These are phyloP conservation scores for Fusarium sp. DNA, from an alignment of 2,329 filamentous ascomycete genomes.

Conservation along the genomic window DNA sequence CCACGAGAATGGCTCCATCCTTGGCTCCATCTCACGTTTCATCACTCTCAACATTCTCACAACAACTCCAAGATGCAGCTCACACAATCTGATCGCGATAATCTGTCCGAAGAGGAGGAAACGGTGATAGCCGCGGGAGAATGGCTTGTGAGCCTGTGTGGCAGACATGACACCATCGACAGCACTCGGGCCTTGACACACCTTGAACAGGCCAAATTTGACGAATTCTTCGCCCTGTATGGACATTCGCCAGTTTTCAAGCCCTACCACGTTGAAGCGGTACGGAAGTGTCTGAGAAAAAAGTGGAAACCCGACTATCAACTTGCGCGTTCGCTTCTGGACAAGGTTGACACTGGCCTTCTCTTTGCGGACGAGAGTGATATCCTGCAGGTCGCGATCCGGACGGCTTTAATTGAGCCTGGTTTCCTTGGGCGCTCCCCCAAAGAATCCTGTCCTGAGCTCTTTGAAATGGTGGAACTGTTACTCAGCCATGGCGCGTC, in stretches of 20 bases:
- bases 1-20: neutral
- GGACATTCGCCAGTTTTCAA: neutral
- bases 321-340: neutral
- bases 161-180: neutral
- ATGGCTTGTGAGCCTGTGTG: constrained; percentile 20
- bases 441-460: constrained; percentile 13
- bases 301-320: neutral
- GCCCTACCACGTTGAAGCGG: constrained; percentile 1
- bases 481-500: constrained; percentile 11
- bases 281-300: neutral
- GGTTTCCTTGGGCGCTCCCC: neutral
- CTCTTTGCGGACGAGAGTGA: constrained; percentile 6
- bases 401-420: neutral
- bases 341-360: neutral
- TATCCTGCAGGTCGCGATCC: constrained; percentile 13
- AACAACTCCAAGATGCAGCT: neutral
- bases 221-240: constrained; percentile 18
- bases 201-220: constrained; percentile 14
- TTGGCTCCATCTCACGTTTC: neutral
- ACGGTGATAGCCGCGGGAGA: constrained; percentile 1
- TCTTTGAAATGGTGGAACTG: constrained; percentile 4
- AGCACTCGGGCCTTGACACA: neutral
- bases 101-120: neutral
- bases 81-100: neutral
- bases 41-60: neutral